Evolutionary conservation across 208 protist genomes (phyloP), one percentile per base, ranked within the genome.

Genomic region (Trypanosoma boissoni): DNA sequence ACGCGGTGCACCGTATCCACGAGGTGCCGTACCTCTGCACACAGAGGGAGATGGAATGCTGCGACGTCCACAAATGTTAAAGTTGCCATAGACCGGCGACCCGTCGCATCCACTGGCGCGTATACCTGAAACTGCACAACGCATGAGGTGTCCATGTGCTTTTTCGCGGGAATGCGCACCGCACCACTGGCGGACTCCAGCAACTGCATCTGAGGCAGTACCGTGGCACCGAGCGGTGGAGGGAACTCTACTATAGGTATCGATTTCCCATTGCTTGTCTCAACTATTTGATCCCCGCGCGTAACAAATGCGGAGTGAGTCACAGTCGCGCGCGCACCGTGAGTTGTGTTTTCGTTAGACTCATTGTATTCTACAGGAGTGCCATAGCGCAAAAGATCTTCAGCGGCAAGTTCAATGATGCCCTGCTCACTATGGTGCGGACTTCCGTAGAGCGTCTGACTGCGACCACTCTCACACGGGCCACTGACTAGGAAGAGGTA

Each of bases 61-160:
- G 83, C 80, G 9, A 91, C 72, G 45, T 94, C 87, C 36, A 94
- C 71, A 63, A 94, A 94, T n/a, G 87, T 94, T 29, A 94, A 45
- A 18, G 84, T 94, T 12, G 81, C 80, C 79, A 94, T 86, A 18
- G 87, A 80, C 21, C 84, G 83, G n/a, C 73, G 24, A 18, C 87
- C 83, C 9, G 64, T 73, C 39, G 68, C 59, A 51, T 86, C 83
- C 14, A 91, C 83, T 5, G 83, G 74, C 10, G 80, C 76, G 68
- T 94, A 91, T 16, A 94, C 72, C n/a, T 94, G 84, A 42, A 94
- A 90, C 68, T 94, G 87, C 36, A 91, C 75, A 49, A 90, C 51
- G 54, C 83, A 91, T 16, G 82, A 90, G 9, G 80, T 94, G 52
- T 89, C 83, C 20, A 74, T 63, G 48, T 83, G 70, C 66, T 91